Base-by-base conservation (phyloP, 495 filamentous ascomycete genomes). In the Filosporella fistucella region DNA sequence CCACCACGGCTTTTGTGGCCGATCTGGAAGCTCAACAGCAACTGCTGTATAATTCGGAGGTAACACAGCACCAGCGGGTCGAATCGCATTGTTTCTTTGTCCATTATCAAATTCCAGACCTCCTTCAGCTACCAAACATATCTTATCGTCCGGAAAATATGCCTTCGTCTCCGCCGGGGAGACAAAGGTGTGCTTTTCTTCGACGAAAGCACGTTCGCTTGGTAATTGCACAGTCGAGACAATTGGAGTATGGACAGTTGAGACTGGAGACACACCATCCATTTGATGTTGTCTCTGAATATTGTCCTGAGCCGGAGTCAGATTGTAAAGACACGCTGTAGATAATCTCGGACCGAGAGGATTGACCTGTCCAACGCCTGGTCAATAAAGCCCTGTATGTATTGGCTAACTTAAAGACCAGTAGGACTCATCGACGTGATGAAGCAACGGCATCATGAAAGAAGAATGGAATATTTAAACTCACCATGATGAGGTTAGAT, bases 121-220 rank as follows among this genome's bases (percentile, higher is more conserved):
- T 17, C 25, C 45, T n/a, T 34, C 4, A 9, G 17, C 21, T 17
- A 37, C 20, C 34, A 47, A n/a, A 9, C 14, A 18, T 5, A 47
- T 47, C 34, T 47, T 47, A 13, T 47, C 45, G 30, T 47, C 45
- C 32, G 45, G 45, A 24, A 38, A 47, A 23, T 47, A 47, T 3
- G 25, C 26, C 5, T 18, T 36, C 3, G 43, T 25, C 30, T 35
- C 45, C 45, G 16, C 45, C 45, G 45, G 45, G 45, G 45, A 47
- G 45, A 47, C n/a, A n/a, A n/a, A n/a, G 8, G 23, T 3, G 14
- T 43, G 40, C 40, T 43, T 43, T 29, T 43, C 40, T 12, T 43
- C 40, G 3, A 14, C 34, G 28, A 30, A n/a, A n/a, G n/a, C n/a
- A n/a, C n/a, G n/a, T n/a, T n/a, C n/a, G n/a, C n/a, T n/a, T n/a